Evolutionary conservation across 2,329 filamentous ascomycete species (phyloP), one percentile per base, ranked within the genome.

Genomic region (Pseudopyricularia javanii): DNA sequence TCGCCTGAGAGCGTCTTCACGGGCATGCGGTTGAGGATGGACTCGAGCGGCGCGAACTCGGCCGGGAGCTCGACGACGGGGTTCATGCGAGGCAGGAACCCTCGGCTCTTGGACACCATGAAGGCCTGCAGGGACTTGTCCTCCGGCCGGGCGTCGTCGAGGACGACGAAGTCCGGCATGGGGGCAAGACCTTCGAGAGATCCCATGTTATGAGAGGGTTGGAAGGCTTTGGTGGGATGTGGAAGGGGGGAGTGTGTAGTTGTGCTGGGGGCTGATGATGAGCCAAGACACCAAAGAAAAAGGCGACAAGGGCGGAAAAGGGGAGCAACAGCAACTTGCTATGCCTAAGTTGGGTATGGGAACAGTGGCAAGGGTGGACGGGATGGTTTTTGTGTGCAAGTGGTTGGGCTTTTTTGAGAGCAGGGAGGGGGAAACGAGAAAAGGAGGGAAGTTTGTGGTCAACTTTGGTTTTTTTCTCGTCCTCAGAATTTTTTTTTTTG

Each of bases 61-160:
- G 74, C 59, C 20, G 91, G 90, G 0, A 95, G 79, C 9, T 74
- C 66, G 50, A 74, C 70, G 59, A 83, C 69, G 47, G 82, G 82
- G 57, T 84, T 73, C 64, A 75, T 74, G 14, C 86, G 79, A 12
- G 86, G 86, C 33, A 91, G 74, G 66, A 90, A 91, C 51, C 86
- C 86, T 54, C 85, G 75, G 4, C 80, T 78, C 22, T 81, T 88
- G 47, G 85, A 88, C 37, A 90, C 85, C 80, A 88, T 88, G 72
- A 91, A 91, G 60, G 85, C 80, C 6, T 83, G 83, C 28, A 88
- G 71, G 45, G 80, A 76, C 53, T 64, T 76, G 66, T 87, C 81
- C 55, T 81, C 67, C 1, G 82, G 80, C 63, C 68, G 73, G 54
- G 80, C 76, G 68, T 86, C 83, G 54, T 74, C 69, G 45, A 88